Evolutionary conservation across 768 basidiomycete species (phyloP).

Genomic region (Lepiota venenata): DNA sequence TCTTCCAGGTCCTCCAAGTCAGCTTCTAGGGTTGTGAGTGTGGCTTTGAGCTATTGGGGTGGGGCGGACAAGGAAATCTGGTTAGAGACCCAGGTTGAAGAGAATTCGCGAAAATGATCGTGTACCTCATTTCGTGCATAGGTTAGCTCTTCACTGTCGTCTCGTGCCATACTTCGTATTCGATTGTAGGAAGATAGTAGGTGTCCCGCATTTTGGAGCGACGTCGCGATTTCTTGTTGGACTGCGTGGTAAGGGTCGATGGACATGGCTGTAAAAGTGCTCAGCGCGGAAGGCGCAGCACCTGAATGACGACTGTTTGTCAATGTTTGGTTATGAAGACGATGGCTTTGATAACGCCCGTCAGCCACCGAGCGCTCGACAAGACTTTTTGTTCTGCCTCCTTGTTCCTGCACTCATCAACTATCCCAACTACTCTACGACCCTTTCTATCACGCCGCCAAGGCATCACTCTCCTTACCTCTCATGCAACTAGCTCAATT

Average conservation of each 20-base stretch:
- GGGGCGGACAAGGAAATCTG: not conserved
- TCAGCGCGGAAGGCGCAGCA: not conserved
- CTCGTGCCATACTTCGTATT: slow-evolving; percentile 69
- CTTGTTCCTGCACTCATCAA: not conserved
- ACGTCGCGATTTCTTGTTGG: slow-evolving; percentile 75
- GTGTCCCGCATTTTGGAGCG: slow-evolving; percentile 69
- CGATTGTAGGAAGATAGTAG: slow-evolving; percentile 74
- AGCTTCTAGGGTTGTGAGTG: slow-evolving; percentile 74
- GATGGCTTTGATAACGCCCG: not conserved
- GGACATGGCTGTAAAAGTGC: slow-evolving; percentile 50
- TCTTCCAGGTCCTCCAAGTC: slow-evolving; percentile 94
- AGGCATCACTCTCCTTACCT: slow-evolving; percentile 7
- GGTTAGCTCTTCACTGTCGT: slow-evolving; percentile 75
- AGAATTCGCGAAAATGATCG: slow-evolving; percentile 12
- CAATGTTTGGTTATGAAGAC: not conserved
- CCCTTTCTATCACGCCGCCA: not conserved
- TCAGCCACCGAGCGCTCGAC: not conserved
- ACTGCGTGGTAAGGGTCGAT: slow-evolving; percentile 87
- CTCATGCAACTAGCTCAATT: not conserved
- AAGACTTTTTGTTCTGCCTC: no score
- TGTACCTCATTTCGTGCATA: slow-evolving; percentile 77
- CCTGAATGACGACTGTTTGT: not conserved
- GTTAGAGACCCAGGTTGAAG: not conserved
- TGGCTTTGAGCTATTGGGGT: slow-evolving; percentile 64
- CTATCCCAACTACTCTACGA: not conserved